phyloP scores from a whole-genome alignment of 2,329 filamentous ascomycete species.

The Tympanopsis confertula region DNA sequence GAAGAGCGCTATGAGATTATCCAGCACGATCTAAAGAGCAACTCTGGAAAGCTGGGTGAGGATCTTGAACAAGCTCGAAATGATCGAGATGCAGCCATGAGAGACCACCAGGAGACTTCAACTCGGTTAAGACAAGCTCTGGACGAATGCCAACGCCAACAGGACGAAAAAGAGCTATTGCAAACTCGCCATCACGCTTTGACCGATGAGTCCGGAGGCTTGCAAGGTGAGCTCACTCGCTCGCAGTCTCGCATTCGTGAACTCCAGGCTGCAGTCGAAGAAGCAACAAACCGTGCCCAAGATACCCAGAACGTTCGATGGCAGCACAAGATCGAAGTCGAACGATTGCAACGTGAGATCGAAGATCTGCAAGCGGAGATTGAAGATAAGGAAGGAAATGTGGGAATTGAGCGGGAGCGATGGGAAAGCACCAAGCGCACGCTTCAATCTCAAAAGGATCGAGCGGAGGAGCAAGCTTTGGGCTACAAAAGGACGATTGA shows the following conservation, averaged over 20 bases:
- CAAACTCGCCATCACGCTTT: conserved; percentile 59
- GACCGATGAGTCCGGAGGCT: conserved; percentile 50
- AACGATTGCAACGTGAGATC: conserved; percentile 44
- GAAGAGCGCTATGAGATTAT: conserved; percentile 25
- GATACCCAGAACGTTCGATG: conserved; percentile 26
- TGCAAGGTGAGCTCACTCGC: conserved; percentile 51
- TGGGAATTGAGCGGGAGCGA: conserved; percentile 60
- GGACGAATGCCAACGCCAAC: conserved; percentile 44
- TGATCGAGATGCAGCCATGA: conserved; percentile 25
- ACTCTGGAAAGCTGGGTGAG: background rate
- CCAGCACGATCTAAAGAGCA: background rate
- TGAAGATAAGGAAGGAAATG: conserved; percentile 58
- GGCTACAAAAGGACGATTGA: conserved; percentile 63
- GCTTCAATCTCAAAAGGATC: conserved; percentile 53
- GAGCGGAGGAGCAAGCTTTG: conserved; percentile 54
- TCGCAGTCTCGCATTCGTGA: conserved; percentile 33
- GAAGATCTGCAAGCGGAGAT: conserved; percentile 52
- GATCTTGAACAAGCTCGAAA: conserved; percentile 17
- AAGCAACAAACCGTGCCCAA: conserved; percentile 43
- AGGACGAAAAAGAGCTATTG: conserved; percentile 58
- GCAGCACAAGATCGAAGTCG: conserved; percentile 32
- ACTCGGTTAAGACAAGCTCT: conserved; percentile 38
- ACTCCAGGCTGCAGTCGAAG: conserved; percentile 33
- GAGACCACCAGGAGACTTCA: background rate
- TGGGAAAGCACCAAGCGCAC: conserved; percentile 59